Evolutionary conservation across 371 early-diverging fungal species (phyloP).

Genomic region (Thermomucor indicae-seudaticae): DNA sequence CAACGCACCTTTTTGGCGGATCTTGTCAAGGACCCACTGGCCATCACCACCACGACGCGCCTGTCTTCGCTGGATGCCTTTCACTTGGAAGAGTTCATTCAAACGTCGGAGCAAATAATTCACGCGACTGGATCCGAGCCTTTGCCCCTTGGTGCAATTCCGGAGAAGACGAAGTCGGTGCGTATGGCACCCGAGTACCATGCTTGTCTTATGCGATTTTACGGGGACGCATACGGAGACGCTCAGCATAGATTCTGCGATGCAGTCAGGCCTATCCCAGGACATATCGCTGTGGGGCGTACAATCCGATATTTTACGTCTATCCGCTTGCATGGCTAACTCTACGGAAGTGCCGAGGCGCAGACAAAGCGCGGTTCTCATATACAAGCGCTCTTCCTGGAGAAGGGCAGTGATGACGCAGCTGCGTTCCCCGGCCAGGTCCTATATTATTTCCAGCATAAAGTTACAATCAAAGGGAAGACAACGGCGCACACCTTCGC

Average conservation of each 20-base stretch:
- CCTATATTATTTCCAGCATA: too few relatives aligned
- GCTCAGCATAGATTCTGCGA: not conserved
- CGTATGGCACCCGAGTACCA: not conserved
- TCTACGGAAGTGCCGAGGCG: not conserved
- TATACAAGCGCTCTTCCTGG: too few relatives aligned
- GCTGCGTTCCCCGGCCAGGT: too few relatives aligned
- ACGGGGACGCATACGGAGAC: not conserved
- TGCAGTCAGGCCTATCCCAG: not conserved
- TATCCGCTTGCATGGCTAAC: not conserved
- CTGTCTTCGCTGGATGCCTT: not conserved
- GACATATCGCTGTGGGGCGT: not conserved
- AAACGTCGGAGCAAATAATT: not conserved
- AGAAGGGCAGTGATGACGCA: too few relatives aligned
- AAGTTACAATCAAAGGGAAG: too few relatives aligned
- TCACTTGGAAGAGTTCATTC: not conserved
- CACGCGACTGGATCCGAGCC: not conserved
- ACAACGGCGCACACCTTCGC: too few relatives aligned
- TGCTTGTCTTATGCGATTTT: not conserved
- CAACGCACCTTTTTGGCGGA: not conserved
- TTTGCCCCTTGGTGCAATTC: not conserved
- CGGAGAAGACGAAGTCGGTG: not conserved
- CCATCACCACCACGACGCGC: not conserved
- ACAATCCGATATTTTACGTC: not conserved
- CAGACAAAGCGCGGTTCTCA: not conserved
- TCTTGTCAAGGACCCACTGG: not conserved